A percentile compares a stretch with the other conserved stretches of the same genome.
These are phyloP conservation scores for Isabelozyma gotoi DNA, from an alignment of 805 yeast species.

Conservation along the genomic window DNA sequence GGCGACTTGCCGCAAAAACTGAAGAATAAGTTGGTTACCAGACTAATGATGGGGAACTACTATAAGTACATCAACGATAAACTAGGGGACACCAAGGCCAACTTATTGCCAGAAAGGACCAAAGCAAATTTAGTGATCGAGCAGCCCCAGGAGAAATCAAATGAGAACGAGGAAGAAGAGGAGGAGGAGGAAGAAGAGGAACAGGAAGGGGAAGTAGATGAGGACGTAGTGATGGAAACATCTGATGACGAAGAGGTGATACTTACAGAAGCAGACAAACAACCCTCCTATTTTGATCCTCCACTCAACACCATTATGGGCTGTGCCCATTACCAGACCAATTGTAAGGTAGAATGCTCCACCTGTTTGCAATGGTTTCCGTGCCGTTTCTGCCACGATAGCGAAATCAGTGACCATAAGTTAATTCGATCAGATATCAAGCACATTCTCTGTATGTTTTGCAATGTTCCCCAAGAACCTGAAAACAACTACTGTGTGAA, in stretches of 20 bases:
- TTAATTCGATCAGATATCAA: slow-evolving; percentile 53
- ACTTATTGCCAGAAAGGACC: slow-evolving; percentile 10
- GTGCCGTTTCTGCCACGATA: slow-evolving; percentile 86
- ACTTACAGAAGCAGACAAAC: slow-evolving; percentile 46
- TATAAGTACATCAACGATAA: slow-evolving; percentile 45
- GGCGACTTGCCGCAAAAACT: slow-evolving; percentile 36
- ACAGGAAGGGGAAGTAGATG: slow-evolving; percentile 4
- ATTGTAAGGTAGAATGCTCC: slow-evolving; percentile 81
- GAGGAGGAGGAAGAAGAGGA: no score
- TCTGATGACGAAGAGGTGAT: slow-evolving; percentile 41
- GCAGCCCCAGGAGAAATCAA: not conserved
- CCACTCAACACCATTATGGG: slow-evolving; percentile 54
- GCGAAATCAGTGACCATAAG: slow-evolving; percentile 57
- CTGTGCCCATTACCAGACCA: slow-evolving; percentile 79
- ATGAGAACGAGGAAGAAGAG: slow-evolving; percentile 4
- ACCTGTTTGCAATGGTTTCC: slow-evolving; percentile 72
- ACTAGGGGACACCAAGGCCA: slow-evolving; percentile 15
- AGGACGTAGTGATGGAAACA: slow-evolving; percentile 7
- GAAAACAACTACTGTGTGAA: slow-evolving; percentile 60
- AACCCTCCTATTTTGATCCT: slow-evolving; percentile 48
- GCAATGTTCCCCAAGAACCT: slow-evolving; percentile 75
- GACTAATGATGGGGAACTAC: slow-evolving; percentile 68
- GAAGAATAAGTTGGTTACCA: slow-evolving; percentile 55
- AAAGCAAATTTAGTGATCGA: slow-evolving; percentile 17
- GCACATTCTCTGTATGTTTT: slow-evolving; percentile 78